Base-by-base conservation (phyloP, 768 basidiomycete species). In the Tylopilus cervinicoccineus region DNA sequence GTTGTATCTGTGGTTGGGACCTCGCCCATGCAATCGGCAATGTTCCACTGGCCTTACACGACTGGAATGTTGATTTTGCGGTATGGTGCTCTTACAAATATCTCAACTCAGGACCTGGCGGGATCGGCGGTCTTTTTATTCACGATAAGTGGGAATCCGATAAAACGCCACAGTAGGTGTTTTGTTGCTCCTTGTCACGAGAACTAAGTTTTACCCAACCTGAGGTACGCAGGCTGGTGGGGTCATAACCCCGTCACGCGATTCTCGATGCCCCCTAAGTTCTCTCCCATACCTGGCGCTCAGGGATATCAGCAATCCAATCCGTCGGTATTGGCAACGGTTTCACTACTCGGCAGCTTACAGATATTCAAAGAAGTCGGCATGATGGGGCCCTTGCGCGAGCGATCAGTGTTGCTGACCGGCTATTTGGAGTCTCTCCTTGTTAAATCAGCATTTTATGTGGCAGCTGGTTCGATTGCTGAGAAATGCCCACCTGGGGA, bases 61-160 rank as follows among this genome's bases (percentile, higher is more conserved):
- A 93, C 51, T 99, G 96, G 95, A 74, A 80, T 56, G 87, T 91
- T 57, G 96, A 99, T 67, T 98, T 97, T 64, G 96, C 95, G 4
- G 94, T 94, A 29, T 98, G 95, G 92, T 99, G 96, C 67, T 88
- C 93, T 27, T 99, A 98, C 78, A 98, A 90, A 71, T 99, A 97
- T 66, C 79, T 97, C 50, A 98, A 97, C 71, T 87, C 93, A 16
- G 92, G 95, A 6, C 93, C 96, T 11, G 95, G 95, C 19, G 92
- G 88, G n/a, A 94, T 98, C 50, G 96, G 82, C n/a, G 95, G 94
- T 6, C 74, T 94, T 48, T 99, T 84, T 61, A 73, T 95, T 10
- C 92, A 96, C 62, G 81, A 86, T 48, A 86, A 81, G 65, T 92
- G 88, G 88, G 76, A 86, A 55, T 71, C 76, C 39, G 70, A 64